Evolutionary conservation across 2,329 filamentous ascomycete species (phyloP), one percentile per base, ranked within the genome.

Genomic region (Aspergillus ustus): DNA sequence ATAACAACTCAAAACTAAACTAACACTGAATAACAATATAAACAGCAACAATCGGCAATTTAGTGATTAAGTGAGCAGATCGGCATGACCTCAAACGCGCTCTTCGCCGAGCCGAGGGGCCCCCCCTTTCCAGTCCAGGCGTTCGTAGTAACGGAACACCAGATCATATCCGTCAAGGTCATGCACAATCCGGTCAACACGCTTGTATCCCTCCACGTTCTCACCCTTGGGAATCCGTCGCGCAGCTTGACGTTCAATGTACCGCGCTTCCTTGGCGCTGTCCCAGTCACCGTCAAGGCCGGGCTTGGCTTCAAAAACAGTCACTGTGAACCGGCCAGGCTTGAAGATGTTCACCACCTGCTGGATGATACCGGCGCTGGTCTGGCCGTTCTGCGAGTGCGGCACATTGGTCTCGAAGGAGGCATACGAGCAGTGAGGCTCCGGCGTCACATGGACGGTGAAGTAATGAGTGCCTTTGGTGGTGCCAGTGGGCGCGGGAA

Each of bases 361-460:
- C 77, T 97, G 89, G 64, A 99, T 91, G 63, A 98, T 90, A 66
- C 97, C 94, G 28, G 89, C 88, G 0, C 94, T 97, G 75, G 93
- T 91, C 65, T 93, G 90, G 17, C 93, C 93, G 60, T 87, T 92
- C 80, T 97, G 92, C 5, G 88, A 89, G 28, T 92, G 91, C 1
- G 95, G 95, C 4, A 99, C 94, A 70, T 98, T 99, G 68, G 95
- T 98, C 83, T 99, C 95, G 74, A 99, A 99, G 2, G 93, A 97
- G 40, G 95, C 95, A 76, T 96, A 99, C 5, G 93, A 97, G 83
- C 94, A 99, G 72, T 97, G 89, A 15, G 94, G 92, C 83, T 99
- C 95, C 0, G 95, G 95, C 0, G 95, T 99, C 67, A 99, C 95
- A 74, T 99, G 95, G 25, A 99, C 95, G 1, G 94, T 99, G 80